Conservation (phyloP, 2,329 filamentous ascomycete genomes). For the Trichoderma endophyticum region DNA sequence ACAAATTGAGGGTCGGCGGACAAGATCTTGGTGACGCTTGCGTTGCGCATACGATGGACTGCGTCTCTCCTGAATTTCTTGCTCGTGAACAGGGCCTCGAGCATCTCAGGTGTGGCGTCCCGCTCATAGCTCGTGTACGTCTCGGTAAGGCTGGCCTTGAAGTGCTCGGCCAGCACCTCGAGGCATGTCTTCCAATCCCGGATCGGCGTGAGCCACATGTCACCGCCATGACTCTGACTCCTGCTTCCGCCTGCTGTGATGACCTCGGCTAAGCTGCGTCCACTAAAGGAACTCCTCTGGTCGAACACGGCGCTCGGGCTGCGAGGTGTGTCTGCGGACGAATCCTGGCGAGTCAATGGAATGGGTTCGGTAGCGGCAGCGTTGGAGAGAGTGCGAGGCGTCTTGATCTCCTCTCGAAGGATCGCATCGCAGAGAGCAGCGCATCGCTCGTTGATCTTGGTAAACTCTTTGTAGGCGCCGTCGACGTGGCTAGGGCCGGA, state of each 20-base stretch:
- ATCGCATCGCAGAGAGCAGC: conserved; percentile 40
- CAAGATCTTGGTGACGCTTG: conserved; percentile 41
- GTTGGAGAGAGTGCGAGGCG: conserved; percentile 23
- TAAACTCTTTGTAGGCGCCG: conserved; percentile 43
- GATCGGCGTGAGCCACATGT: conserved; percentile 38
- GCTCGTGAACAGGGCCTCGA: conserved; percentile 43
- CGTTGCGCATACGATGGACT: conserved; percentile 46
- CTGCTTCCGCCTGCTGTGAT: conserved; percentile 27
- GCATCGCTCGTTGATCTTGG: conserved; percentile 40
- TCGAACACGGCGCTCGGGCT: conserved; percentile 32
- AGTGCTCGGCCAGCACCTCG: conserved; percentile 40
- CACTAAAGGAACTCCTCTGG: conserved; percentile 38
- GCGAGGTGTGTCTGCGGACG: conserved; percentile 31
- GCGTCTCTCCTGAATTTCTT: conserved; percentile 41
- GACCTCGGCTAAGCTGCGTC: conserved; percentile 34
- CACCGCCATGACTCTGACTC: conserved; percentile 25
- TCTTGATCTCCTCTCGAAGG: conserved; percentile 39
- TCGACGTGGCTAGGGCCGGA: conserved; percentile 39
- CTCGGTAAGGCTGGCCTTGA: conserved; percentile 40
- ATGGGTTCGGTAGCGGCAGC: conserved; percentile 26
- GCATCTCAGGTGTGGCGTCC: conserved; percentile 41
- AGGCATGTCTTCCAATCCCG: conserved; percentile 45
- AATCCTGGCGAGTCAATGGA: conserved; percentile 28
- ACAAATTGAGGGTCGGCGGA: conserved; percentile 45
- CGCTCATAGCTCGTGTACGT: conserved; percentile 47